Evolutionary conservation across 129 eudicot species (phyloP).

Genomic region (Chrysanthemum seticuspe): DNA sequence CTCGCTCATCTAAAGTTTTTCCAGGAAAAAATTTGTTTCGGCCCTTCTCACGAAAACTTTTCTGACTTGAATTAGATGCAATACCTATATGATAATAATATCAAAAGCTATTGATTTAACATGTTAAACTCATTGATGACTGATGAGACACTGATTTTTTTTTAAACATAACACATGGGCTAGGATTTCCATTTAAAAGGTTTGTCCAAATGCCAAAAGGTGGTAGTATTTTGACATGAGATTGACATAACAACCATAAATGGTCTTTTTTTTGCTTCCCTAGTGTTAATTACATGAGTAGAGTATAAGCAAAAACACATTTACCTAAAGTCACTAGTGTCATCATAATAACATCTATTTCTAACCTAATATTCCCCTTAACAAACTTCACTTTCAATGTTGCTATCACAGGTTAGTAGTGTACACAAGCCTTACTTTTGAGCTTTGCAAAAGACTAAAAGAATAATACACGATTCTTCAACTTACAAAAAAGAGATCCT

Average conservation of each 20-base stretch:
- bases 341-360: slow-evolving; percentile 36
- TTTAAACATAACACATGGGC: too few species aligned
- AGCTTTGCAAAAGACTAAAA: neutral
- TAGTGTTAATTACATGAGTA: slow-evolving; percentile 23
- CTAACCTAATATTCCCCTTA: slow-evolving; percentile 26
- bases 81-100: too few species aligned
- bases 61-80: too few species aligned
- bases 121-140: neutral
- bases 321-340: slow-evolving; percentile 34
- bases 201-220: neutral
- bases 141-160: neutral
- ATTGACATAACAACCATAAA: slow-evolving; percentile 26
- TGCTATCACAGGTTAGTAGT: neutral
- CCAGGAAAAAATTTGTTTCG: too few species aligned
- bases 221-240: slow-evolving; percentile 2
- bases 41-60: too few species aligned
- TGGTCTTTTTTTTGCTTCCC: neutral
- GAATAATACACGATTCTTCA: too few species aligned
- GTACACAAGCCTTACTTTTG: neutral
- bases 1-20: too few species aligned
- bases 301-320: slow-evolving; percentile 37
- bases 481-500: too few species aligned
- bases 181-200: neutral
- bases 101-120: neutral
- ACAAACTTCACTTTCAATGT: slow-evolving; percentile 29